Evolutionary conservation across 176 grass and related monocot genomes (phyloP), one percentile per base, ranked within the genome.

Genomic region (Saccharum officinarum): DNA sequence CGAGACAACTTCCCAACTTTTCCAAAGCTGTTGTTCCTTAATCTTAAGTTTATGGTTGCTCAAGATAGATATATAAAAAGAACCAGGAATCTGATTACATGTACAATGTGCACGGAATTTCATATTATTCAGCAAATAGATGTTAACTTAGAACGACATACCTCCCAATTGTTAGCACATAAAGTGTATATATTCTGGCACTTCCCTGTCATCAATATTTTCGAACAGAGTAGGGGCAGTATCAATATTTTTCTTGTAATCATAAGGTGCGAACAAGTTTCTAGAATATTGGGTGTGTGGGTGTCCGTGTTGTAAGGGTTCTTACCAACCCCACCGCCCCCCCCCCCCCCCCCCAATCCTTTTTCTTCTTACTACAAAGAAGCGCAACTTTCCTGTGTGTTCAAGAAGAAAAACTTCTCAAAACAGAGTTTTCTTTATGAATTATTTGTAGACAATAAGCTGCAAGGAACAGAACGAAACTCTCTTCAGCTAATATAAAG

Each of bases 21-120:
- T 75, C 3, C 18, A 68, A 81, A 61, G 6, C 1, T 23, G 6
- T 11, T 11, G 12, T 42, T n/a, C 46, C 26, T 73, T 86, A 63
- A 66, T 36, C 50, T 72, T 77, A 50, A 78, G 23, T 77, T 50
- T 82, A 39, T 69, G 46, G 62, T 15, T 64, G 0, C n/a, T 61
- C 25, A 57, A 14, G 45, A 82, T 79, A 79, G 49, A 25, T 30
- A 86, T 73, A 74, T 73, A 46, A 38, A 39, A 74, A 6, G 16
- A 57, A 60, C 3, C 18, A 22, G 15, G 15, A 54, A 83, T 59
- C 69, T 38, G 50, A 34, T 60, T 66, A 72, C 57, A 86, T 72
- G 34, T 67, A 67, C 36, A 71, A 3, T n/a, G n/a, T n/a, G n/a
- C n/a, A n/a, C n/a, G 20, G 36, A n/a, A 86, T 55, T 74, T 46